Percentiles rank a stretch among this genome's conserved stretches.
Conservation (phyloP, 345 rosid species). For the Hevea brasiliensis region DNA sequence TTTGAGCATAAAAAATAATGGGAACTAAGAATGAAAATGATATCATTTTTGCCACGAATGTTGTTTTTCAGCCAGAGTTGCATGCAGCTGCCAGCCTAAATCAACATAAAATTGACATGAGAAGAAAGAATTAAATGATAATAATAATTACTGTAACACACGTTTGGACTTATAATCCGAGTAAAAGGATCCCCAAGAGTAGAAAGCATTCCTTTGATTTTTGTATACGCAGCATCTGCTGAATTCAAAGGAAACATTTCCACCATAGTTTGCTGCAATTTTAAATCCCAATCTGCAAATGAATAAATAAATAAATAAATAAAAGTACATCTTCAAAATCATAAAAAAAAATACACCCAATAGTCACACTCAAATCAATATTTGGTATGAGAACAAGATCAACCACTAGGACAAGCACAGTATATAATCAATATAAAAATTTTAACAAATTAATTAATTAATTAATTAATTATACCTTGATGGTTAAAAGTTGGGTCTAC, state of each 20-base stretch:
- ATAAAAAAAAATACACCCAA: background rate
- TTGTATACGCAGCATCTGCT: conserved; percentile 77
- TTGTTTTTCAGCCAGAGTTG: background rate
- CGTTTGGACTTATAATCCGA: conserved; percentile 89
- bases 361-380: too few species aligned
- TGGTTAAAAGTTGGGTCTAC: conserved; percentile 84
- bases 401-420: too few species aligned
- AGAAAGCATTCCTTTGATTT: conserved; percentile 79
- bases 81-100: background rate
- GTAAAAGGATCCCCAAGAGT: conserved; percentile 94
- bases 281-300: conserved; percentile 83
- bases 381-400: too few species aligned
- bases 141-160: conserved; percentile 9
- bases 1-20: background rate
- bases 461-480: conserved; percentile 51
- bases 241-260: conserved; percentile 82
- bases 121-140: background rate
- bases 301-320: background rate
- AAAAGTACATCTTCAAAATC: background rate
- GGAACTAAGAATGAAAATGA: background rate
- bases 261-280: conserved; percentile 86
- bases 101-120: background rate
- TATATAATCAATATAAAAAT: too few species aligned
- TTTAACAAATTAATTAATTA: too few species aligned
- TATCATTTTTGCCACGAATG: too few species aligned